Evolutionary conservation across 306 rosid genomes (phyloP), one percentile per base, ranked within the genome.

Genomic region (Casuarina cunninghamiana): DNA sequence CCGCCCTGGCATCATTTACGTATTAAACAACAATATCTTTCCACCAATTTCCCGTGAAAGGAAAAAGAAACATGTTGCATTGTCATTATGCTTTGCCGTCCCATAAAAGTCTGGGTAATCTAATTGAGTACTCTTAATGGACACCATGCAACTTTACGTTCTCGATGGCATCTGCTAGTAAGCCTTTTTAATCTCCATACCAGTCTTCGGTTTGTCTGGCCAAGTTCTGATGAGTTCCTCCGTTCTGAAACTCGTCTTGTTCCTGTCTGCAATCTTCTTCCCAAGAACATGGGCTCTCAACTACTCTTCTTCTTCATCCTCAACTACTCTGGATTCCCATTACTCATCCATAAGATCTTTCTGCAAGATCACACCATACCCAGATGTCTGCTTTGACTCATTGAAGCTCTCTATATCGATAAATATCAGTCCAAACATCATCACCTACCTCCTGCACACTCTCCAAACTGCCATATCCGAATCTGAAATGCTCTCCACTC

Each of bases 331-430:
- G 1, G 75, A 78, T 42, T 70, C 85, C 75, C 79, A 81, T 61
- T 77, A 86, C 68, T 71, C 86, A 8, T 79, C 93, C 72, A 61
- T 87, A 1, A 77, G 60, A 84, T 89, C 93, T 50, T 70, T 93
- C 74, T 93, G 98, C 80, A 79, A 49, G 72, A 77, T 81, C 55
- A 82, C 87, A 2, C 92, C 91, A 38, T 82, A 86, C 77, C 93
- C 91, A n/a, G 83, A 89, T 71, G 60, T 32, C n/a, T 89, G 90
- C 73, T 90, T 87, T 65, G 75, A 85, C 43, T 86, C 97, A 13
- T 68, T 88, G 38, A 92, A 92, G 86, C 90, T 92, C 13, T 86
- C 92, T 3, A 81, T 90, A 73, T 89, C 96, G 3, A 82, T 89
- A 44, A 82, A 54, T 80, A 90, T 90, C 77, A 77, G 75, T 21